These are phyloP conservation scores for Malus sieversii DNA, from an alignment of 306 rosid species.

Conservation along the genomic window DNA sequence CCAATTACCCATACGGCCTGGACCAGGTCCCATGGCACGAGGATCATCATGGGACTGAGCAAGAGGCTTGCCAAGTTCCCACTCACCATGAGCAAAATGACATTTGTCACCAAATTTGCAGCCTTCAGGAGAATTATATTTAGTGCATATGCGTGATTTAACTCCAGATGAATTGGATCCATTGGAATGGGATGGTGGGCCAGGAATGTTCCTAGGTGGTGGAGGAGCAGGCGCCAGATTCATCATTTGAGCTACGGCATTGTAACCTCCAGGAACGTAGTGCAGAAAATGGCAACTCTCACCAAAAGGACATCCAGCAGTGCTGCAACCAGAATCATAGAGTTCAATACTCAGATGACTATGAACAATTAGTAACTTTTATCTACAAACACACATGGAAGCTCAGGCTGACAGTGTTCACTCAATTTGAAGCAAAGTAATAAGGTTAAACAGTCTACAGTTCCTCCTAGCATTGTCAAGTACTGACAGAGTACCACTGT, in stretches of 20 bases:
- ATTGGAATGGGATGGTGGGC: conserved; percentile 43
- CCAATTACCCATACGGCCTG: conserved; percentile 41
- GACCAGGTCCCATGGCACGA: conserved; percentile 42
- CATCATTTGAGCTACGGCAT: conserved; percentile 91
- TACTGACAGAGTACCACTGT: neutral
- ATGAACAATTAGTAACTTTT: neutral
- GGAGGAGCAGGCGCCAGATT: conserved; percentile 61
- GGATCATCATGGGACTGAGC: conserved; percentile 61
- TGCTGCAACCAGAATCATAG: conserved; percentile 48
- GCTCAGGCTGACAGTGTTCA: neutral
- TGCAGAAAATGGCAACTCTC: conserved; percentile 96
- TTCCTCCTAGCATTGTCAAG: neutral
- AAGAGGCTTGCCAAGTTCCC: conserved; percentile 74
- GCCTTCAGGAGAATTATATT: conserved; percentile 72
- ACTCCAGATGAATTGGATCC: conserved; percentile 51
- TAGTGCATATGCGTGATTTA: conserved; percentile 79
- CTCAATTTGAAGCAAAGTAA: neutral
- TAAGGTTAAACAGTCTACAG: neutral
- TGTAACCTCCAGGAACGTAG: conserved; percentile 86
- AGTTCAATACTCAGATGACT: conserved; percentile 22
- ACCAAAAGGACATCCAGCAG: conserved; percentile 95
- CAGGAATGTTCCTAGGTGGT: conserved; percentile 45
- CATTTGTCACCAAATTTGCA: conserved; percentile 97
- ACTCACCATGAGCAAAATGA: conserved; percentile 90
- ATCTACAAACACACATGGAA: neutral